Base-by-base conservation (phyloP, 495 filamentous ascomycete genomes). In the Viridothelium virens region DNA sequence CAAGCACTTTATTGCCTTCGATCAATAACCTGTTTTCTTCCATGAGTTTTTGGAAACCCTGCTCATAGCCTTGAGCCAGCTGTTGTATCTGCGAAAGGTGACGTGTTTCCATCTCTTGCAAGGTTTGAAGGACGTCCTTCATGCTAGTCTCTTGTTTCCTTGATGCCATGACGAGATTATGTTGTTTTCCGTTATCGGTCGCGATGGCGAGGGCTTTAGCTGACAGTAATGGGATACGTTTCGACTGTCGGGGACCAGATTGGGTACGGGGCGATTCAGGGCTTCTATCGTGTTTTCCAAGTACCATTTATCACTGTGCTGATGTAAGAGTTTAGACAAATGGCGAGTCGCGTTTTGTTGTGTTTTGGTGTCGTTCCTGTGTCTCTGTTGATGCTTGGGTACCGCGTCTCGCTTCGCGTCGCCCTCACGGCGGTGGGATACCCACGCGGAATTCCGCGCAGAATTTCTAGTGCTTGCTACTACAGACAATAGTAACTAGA, bases 261-360 rank as follows among this genome's bases (percentile, higher is more conserved):
- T 46, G 41, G 41, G 41, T 46, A 46, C 41, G 41, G 41, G 41
- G 41, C 41, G 41, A 46, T 46, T 46, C 41, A 14, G 41, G 41
- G 41, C 41, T 46, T 46, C 41, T 46, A 46, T 46, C 41, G 41
- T 46, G 41, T 46, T 46, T 46, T 46, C 41, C 41, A 46, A 46
- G 41, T 46, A 46, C 41, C 41, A 46, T 46, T 46, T 46, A 46
- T 46, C 41, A 46, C 41, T 46, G 41, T 46, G 41, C 41, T 46
- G 41, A 46, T 46, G 41, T 46, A 46, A 46, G 41, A 46, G 41
- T 46, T 46, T 46, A 46, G 41, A 46, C 41, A 46, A 46, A 46
- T 46, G 41, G 41, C 14, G 41, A 46, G 41, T 46, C 41, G 41
- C 41, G 41, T 46, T n/a, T n/a, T n/a, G n/a, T n/a, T n/a, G n/a